phyloP scores from a whole-genome alignment of 1,284 basidiomycete species.

The Anthracocystis setariae region DNA sequence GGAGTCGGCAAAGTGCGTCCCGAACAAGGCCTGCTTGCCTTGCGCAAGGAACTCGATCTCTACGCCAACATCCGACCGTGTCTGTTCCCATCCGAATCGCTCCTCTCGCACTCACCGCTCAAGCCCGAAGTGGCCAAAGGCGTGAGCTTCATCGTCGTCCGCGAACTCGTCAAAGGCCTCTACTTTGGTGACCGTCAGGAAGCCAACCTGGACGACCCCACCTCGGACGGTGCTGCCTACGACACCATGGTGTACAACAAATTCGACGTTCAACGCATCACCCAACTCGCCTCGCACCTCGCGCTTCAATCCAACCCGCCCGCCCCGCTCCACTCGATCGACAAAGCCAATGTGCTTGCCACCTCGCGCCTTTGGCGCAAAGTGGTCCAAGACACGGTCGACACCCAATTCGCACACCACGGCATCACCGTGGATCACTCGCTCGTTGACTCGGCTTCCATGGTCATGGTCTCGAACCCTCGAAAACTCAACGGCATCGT shows the following conservation, averaged over 20 bases:
- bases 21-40: constrained; percentile 89
- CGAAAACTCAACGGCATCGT: constrained; percentile 91
- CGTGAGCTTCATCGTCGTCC: constrained; percentile 90
- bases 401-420: constrained; percentile 55
- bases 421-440: constrained; percentile 72
- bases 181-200: constrained; percentile 94
- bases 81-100: constrained; percentile 89
- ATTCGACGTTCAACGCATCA: constrained; percentile 90
- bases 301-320: constrained; percentile 84
- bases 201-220: constrained; percentile 70
- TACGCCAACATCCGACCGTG: constrained; percentile 99
- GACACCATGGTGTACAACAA: constrained; percentile 87
- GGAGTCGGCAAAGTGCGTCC: constrained; percentile 89
- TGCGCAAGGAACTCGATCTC: constrained; percentile 91
- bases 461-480: constrained; percentile 93
- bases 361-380: constrained; percentile 93
- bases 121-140: constrained; percentile 86
- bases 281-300: constrained; percentile 92
- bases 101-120: constrained; percentile 90
- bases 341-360: constrained; percentile 99
- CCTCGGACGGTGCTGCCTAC: constrained; percentile 59
- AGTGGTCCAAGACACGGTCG: constrained; percentile 66
- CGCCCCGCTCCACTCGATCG: constrained; percentile 88
- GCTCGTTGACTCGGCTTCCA: constrained; percentile 94
- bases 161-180: constrained; percentile 77